A percentile compares a stretch with the other conserved stretches of the same genome.
phyloP scores from a whole-genome alignment of 2,329 filamentous ascomycete species.

The Fusarium sp. region DNA sequence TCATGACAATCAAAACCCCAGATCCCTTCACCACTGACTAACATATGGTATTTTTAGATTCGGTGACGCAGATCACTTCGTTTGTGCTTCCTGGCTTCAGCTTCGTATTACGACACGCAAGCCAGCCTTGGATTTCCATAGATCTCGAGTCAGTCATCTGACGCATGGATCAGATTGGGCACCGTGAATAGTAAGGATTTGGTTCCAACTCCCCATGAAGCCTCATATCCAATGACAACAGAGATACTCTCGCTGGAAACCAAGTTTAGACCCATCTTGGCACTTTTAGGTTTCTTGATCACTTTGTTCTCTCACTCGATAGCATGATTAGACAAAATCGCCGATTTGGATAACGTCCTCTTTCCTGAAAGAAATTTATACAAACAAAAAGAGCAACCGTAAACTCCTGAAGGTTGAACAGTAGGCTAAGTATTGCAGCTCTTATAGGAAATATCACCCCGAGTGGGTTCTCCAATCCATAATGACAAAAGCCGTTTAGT shows the following conservation, averaged over 20 bases:
- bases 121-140: constrained; percentile 7
- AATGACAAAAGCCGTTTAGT: constrained; percentile 3
- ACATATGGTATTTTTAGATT: constrained; percentile 5
- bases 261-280: constrained; percentile 19
- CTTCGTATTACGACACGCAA: constrained; percentile 19
- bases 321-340: neutral
- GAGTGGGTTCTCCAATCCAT: neutral
- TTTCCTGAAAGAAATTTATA: constrained; percentile 18
- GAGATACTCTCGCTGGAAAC: constrained; percentile 1
- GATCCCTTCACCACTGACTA: neutral
- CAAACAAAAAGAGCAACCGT: constrained; percentile 15
- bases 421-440: constrained; percentile 4
- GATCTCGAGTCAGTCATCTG: constrained; percentile 23
- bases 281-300: constrained; percentile 17
- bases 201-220: constrained; percentile 10
- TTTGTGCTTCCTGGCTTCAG: constrained; percentile 1
- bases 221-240: constrained; percentile 20
- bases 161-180: constrained; percentile 26
- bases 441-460: constrained; percentile 11
- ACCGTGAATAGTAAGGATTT: constrained; percentile 24
- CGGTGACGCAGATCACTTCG: neutral
- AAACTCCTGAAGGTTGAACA: neutral
- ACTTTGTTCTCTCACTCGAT: constrained; percentile 7
- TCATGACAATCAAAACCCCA: neutral
- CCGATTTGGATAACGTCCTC: constrained; percentile 17